Conservation (phyloP, 352 stramenopile genomes). For the Globisporangium splendens region DNA sequence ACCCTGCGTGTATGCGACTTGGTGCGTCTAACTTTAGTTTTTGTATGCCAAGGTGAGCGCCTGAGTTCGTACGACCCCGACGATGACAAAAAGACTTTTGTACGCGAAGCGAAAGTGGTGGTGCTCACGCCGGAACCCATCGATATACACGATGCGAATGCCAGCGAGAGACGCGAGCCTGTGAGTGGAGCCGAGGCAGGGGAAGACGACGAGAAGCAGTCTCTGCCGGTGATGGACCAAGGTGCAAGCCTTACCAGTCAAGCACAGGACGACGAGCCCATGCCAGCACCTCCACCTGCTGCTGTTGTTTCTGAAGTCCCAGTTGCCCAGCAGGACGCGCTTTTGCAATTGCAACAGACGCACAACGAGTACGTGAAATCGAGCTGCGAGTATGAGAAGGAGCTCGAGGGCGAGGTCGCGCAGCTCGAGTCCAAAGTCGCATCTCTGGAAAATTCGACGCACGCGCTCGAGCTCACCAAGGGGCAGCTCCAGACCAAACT, state of each 20-base stretch:
- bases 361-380: constrained; percentile 76
- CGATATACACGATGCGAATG: not conserved
- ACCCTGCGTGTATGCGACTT: not conserved
- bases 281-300: no score
- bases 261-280: no score
- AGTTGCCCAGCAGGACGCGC: not conserved
- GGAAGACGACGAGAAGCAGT: no score
- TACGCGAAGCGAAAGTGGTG: not conserved
- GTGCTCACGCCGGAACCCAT: not conserved
- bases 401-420: constrained; percentile 61
- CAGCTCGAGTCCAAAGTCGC: constrained; percentile 43
- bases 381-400: constrained; percentile 71
- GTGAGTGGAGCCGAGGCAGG: no score
- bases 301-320: no score
- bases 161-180: no score
- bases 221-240: no score
- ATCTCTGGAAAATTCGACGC: constrained; percentile 23
- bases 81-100: not conserved
- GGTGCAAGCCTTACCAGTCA: no score
- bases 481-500: constrained; percentile 17
- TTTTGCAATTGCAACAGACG: constrained; percentile 41
- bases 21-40: not conserved
- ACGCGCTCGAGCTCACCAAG: constrained; percentile 29
- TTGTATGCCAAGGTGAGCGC: not conserved
- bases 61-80: not conserved